A percentile compares a stretch with the other conserved stretches of the same genome.
phyloP scores from a whole-genome alignment of 1,284 basidiomycete species.

The Sporisorium sorghi region DNA sequence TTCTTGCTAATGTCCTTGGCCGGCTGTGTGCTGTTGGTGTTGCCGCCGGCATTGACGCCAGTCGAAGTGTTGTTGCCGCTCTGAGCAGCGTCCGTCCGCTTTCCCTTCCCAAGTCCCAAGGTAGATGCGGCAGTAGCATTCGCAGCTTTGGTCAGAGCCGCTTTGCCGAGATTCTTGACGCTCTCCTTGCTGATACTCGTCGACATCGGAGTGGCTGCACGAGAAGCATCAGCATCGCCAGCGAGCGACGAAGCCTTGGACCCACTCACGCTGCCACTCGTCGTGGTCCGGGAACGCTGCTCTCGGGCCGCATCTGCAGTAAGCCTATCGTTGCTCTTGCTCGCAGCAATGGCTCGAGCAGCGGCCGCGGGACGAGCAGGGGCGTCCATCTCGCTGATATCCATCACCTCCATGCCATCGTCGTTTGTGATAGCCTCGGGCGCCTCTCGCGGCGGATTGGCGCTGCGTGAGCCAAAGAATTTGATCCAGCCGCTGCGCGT shows the following conservation, averaged over 20 bases:
- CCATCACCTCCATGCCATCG: constrained; percentile 63
- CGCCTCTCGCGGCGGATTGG: constrained; percentile 27
- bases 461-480: constrained; percentile 57
- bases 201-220: constrained; percentile 23
- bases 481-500: constrained; percentile 59
- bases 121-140: constrained; percentile 39
- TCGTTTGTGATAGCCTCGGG: constrained; percentile 31
- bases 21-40: constrained; percentile 10
- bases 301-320: constrained; percentile 21
- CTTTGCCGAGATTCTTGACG: constrained; percentile 36
- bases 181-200: constrained; percentile 48
- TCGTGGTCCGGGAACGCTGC: constrained; percentile 15
- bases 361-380: constrained; percentile 4
- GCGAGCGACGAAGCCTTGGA: constrained; percentile 38
- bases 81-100: constrained; percentile 16
- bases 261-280: constrained; percentile 13
- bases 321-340: constrained; percentile 12
- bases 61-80: constrained; percentile 3
- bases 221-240: constrained; percentile 16
- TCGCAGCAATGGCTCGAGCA: constrained; percentile 11
- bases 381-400: constrained; percentile 46
- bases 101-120: constrained; percentile 33
- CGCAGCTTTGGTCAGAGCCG: constrained; percentile 39
- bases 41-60: constrained; percentile 1
- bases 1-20: constrained; percentile 30